These are phyloP conservation scores for Colletotrichum sp. DNA, from an alignment of 2,329 filamentous ascomycete genomes.

Conservation along the genomic window DNA sequence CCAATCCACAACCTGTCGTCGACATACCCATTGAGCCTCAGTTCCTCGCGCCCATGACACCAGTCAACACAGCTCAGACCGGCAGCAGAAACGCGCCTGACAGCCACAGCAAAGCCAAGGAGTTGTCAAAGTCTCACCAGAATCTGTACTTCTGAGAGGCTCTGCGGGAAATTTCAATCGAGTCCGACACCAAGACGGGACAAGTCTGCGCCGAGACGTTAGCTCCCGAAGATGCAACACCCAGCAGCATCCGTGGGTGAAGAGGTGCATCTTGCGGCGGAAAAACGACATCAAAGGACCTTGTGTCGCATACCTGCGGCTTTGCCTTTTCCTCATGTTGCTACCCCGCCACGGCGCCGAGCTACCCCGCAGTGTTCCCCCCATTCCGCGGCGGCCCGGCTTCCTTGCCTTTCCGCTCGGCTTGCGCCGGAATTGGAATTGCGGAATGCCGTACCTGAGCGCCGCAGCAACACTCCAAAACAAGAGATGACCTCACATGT, in stretches of 20 bases:
- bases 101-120: slow-evolving; percentile 3
- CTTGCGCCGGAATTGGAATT: slow-evolving; percentile 25
- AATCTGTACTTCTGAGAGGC: slow-evolving; percentile 14
- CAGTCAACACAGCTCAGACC: background rate
- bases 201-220: background rate
- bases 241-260: background rate
- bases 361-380: slow-evolving; percentile 6
- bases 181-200: background rate
- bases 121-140: slow-evolving; percentile 9
- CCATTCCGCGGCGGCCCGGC: slow-evolving; percentile 14
- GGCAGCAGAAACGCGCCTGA: background rate
- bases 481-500: slow-evolving; percentile 2
- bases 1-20: background rate
- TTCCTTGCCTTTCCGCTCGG: slow-evolving; percentile 19
- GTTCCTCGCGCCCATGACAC: background rate
- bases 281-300: background rate
- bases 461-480: background rate
- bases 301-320: slow-evolving; percentile 5
- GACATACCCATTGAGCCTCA: slow-evolving; percentile 5
- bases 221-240: background rate
- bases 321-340: background rate
- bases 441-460: background rate
- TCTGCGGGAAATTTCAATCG: background rate
- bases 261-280: background rate
- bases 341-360: slow-evolving; percentile 7